phyloP scores from a whole-genome alignment of 768 basidiomycete genomes.

The Phlegmacium glaucopus region DNA sequence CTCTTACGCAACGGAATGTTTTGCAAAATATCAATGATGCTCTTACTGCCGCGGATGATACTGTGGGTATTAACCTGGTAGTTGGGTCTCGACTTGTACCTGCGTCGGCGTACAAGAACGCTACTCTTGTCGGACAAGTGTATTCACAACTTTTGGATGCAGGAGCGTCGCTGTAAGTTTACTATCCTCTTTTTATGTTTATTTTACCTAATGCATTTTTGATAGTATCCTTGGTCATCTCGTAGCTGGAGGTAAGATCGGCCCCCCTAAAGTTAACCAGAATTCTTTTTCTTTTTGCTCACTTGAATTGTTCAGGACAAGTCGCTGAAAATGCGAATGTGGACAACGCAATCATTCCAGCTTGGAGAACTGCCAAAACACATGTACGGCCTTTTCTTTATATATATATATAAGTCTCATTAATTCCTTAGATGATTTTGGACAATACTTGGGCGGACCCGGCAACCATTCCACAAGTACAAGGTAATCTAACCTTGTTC shows the following conservation, averaged over 20 bases:
- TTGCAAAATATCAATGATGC: not conserved
- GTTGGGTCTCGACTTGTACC: not conserved
- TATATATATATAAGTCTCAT: too few relatives aligned
- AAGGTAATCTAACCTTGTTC: not conserved
- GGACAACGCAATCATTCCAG: not conserved
- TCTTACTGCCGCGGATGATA: not conserved
- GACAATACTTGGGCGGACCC: not conserved
- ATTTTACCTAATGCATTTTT: not conserved
- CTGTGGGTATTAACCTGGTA: not conserved
- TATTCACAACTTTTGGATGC: constrained; percentile 18
- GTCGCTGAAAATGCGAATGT: not conserved
- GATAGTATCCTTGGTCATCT: not conserved
- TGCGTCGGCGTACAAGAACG: not conserved
- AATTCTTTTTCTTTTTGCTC: not conserved
- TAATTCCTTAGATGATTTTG: not conserved
- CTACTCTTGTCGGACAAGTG: constrained; percentile 14
- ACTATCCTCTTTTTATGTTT: not conserved
- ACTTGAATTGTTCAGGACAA: not conserved
- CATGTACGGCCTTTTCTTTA: not conserved
- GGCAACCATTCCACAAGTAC: not conserved
- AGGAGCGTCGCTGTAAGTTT: not conserved
- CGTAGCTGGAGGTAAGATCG: not conserved
- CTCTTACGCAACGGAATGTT: not conserved
- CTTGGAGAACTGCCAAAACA: not conserved
- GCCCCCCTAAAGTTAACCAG: not conserved